Percentiles rank a stretch among this genome's conserved stretches.
Conservation (phyloP, 208 protist species). For the Plasmodiophora brassicae region DNA sequence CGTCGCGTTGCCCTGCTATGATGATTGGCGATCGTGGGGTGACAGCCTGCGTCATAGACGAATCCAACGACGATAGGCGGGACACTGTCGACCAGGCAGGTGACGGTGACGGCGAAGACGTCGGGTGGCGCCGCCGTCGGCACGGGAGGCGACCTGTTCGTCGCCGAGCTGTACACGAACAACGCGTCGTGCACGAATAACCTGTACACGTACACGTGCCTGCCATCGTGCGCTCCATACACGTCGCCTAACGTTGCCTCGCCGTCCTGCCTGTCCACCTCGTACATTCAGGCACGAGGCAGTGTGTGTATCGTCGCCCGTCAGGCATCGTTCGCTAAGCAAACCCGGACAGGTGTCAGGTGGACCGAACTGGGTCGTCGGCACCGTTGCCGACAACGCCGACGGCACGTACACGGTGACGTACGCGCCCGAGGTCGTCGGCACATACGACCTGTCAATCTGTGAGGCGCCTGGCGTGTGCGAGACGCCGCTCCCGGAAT, state of each 20-base stretch:
- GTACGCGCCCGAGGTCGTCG: neutral
- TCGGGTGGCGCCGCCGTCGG: neutral
- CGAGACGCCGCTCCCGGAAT: neutral
- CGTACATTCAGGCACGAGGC: too few species aligned
- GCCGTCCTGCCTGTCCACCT: neutral
- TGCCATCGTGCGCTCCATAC: neutral
- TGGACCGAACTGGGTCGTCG: slow-evolving; percentile 14
- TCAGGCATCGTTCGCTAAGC: too few species aligned
- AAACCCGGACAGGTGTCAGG: neutral
- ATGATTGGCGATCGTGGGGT: neutral
- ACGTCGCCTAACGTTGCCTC: neutral
- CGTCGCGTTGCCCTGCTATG: too few species aligned
- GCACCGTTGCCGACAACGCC: neutral
- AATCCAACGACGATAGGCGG: neutral
- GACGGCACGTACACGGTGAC: neutral
- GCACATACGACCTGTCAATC: slow-evolving; percentile 12
- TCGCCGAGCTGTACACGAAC: slow-evolving; percentile 26
- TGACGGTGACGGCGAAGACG: neutral
- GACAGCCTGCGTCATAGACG: neutral
- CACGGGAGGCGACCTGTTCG: slow-evolving; percentile 4
- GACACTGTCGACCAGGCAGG: neutral
- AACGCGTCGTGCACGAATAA: neutral
- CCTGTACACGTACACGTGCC: neutral
- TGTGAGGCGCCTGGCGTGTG: neutral
- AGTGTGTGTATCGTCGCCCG: too few species aligned